Evolutionary conservation across 1,139 yeast species (phyloP).

Genomic region (Pichia sp.): DNA sequence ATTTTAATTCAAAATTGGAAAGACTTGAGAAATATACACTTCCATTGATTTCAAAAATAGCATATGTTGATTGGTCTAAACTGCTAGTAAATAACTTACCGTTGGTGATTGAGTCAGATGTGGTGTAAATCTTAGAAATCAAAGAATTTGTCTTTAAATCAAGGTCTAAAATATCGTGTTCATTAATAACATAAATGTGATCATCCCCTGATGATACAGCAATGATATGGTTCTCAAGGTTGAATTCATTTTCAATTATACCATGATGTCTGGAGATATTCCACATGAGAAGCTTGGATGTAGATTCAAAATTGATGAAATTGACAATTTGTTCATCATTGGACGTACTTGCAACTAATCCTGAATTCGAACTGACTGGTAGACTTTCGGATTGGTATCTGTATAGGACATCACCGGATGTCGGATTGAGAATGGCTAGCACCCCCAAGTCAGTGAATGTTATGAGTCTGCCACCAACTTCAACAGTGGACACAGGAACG

Average conservation of each 20-base stretch:
- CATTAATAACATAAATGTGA: slow-evolving; percentile 3
- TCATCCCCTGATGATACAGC: slow-evolving; percentile 1
- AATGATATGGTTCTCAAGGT: neutral
- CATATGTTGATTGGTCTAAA: neutral
- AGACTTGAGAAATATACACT: neutral
- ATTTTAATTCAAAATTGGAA: neutral
- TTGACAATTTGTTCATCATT: slow-evolving; percentile 1
- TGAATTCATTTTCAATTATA: slow-evolving; percentile 2
- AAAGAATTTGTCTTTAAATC: neutral
- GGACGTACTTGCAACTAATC: neutral
- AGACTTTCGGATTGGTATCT: slow-evolving; percentile 24
- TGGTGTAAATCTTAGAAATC: neutral
- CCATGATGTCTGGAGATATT: neutral
- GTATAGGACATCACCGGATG: slow-evolving; percentile 32
- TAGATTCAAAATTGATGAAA: slow-evolving; percentile 8
- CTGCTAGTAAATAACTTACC: slow-evolving; percentile 2
- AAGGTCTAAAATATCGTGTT: neutral
- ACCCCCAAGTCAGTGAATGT: slow-evolving; percentile 30
- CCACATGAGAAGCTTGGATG: slow-evolving; percentile 7
- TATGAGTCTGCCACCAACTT: slow-evolving; percentile 19
- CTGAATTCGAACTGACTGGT: slow-evolving; percentile 2
- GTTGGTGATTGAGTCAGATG: neutral
- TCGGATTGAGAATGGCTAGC: slow-evolving; percentile 29
- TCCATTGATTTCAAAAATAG: neutral
- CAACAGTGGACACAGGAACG: slow-evolving; percentile 22